Evolutionary conservation across 139 green algal genomes (phyloP).

Genomic region (Chlorella sorokiniana): DNA sequence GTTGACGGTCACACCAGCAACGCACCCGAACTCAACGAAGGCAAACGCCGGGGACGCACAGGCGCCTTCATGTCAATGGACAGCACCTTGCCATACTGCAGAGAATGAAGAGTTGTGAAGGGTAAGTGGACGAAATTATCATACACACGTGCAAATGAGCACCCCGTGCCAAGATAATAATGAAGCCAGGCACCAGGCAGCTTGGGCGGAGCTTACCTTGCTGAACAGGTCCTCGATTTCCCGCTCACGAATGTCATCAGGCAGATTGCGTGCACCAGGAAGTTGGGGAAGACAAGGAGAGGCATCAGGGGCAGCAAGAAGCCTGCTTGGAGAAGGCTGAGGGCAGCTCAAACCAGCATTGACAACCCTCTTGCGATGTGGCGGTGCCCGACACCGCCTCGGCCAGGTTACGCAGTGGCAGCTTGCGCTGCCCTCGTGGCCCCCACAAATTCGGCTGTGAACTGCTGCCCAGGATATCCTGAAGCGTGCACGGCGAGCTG

Average conservation of each 20-base stretch:
- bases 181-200: no score
- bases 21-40: slow-evolving; percentile 86
- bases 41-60: slow-evolving; percentile 81
- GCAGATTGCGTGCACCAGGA: slow-evolving; percentile 73
- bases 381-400: no score
- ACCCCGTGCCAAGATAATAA: no score
- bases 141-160: neutral
- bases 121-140: neutral
- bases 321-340: no score
- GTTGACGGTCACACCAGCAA: neutral
- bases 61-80: slow-evolving; percentile 89
- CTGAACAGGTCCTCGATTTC: slow-evolving; percentile 90
- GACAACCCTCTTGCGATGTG: no score
- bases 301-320: neutral
- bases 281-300: slow-evolving; percentile 13
- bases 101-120: neutral
- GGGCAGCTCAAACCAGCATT: no score
- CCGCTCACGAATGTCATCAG: slow-evolving; percentile 79
- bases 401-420: no score
- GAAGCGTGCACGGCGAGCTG: no score
- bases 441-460: no score
- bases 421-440: no score
- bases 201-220: slow-evolving; percentile 53
- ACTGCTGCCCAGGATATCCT: no score
- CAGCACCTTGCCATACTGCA: slow-evolving; percentile 79